phyloP scores from a whole-genome alignment of 2,329 filamentous ascomycete species.

The Aureobasidium melanogenum region DNA sequence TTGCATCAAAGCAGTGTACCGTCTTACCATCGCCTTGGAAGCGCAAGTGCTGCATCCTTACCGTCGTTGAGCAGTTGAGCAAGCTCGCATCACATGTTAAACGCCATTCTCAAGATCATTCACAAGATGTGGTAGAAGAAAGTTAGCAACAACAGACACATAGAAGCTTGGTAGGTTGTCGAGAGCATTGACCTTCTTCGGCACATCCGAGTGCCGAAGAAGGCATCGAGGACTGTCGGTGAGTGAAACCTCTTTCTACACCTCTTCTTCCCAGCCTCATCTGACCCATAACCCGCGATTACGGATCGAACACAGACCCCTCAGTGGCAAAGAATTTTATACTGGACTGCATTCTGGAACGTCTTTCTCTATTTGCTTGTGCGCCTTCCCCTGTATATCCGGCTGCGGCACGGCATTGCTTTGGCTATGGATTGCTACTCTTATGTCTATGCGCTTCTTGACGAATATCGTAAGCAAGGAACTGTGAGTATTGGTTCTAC shows the following conservation, averaged over 20 bases:
- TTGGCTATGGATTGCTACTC: not conserved
- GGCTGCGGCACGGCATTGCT: not conserved
- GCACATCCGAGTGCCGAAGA: not conserved
- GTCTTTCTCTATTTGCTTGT: not conserved
- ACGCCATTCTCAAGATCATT: not conserved
- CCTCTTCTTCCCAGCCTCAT: not conserved
- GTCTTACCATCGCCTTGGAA: not conserved
- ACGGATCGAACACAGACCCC: not conserved
- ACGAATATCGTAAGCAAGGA: not conserved
- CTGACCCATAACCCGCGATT: not conserved
- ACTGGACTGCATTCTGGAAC: not conserved
- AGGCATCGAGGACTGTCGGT: not conserved
- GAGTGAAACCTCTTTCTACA: not conserved
- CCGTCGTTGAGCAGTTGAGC: no score
- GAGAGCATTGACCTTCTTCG: not conserved
- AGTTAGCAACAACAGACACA: slow-evolving; percentile 1
- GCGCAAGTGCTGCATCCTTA: not conserved
- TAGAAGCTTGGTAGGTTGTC: not conserved
- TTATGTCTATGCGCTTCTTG: not conserved
- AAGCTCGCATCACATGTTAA: not conserved
- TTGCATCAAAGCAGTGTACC: not conserved
- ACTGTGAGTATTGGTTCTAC: not conserved
- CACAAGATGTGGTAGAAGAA: not conserved
- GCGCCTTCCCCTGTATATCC: not conserved
- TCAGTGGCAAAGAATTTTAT: not conserved